A percentile compares a stretch with the other conserved stretches of the same genome.
Evolutionary conservation across 768 basidiomycete species (phyloP).

Genomic region (Boletales sp.): DNA sequence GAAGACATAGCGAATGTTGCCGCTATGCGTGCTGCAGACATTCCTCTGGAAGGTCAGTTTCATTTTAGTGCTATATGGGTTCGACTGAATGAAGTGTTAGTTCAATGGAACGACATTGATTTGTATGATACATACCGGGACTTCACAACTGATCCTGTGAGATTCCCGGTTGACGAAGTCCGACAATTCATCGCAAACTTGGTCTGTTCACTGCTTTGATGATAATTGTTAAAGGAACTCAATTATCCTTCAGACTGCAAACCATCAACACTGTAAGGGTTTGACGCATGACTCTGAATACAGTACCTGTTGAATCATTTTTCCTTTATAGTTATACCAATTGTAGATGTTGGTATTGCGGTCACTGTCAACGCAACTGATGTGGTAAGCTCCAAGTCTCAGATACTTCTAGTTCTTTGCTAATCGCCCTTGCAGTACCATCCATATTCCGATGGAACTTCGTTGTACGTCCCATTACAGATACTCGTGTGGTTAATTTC

Average conservation of each 20-base stretch:
- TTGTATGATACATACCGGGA: conserved; percentile 65
- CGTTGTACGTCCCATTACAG: conserved; percentile 38
- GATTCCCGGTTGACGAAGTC: conserved; percentile 55
- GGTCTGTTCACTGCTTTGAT: conserved; percentile 35
- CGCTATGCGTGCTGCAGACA: conserved; percentile 60
- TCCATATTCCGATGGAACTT: conserved; percentile 60
- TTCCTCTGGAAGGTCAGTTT: conserved; percentile 69
- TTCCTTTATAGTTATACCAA: conserved; percentile 55
- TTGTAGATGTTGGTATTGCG: conserved; percentile 62
- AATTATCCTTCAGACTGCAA: conserved; percentile 15
- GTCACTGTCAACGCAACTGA: conserved; percentile 58
- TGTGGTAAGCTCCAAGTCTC: conserved; percentile 40
- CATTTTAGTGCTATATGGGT: neutral
- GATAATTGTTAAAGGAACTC: neutral
- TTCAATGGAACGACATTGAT: conserved; percentile 81
- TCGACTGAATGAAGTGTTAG: conserved; percentile 27
- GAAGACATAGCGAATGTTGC: conserved; percentile 54
- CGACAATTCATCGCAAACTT: conserved; percentile 51
- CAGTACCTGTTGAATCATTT: neutral
- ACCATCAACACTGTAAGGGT: conserved; percentile 29
- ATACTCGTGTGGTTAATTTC: neutral
- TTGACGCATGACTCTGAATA: neutral
- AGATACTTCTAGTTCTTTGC: neutral
- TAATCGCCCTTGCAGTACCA: conserved; percentile 46
- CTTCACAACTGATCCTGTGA: conserved; percentile 65